phyloP scores from a whole-genome alignment of 345 rosid species.

The Atalantia buxifolia region DNA sequence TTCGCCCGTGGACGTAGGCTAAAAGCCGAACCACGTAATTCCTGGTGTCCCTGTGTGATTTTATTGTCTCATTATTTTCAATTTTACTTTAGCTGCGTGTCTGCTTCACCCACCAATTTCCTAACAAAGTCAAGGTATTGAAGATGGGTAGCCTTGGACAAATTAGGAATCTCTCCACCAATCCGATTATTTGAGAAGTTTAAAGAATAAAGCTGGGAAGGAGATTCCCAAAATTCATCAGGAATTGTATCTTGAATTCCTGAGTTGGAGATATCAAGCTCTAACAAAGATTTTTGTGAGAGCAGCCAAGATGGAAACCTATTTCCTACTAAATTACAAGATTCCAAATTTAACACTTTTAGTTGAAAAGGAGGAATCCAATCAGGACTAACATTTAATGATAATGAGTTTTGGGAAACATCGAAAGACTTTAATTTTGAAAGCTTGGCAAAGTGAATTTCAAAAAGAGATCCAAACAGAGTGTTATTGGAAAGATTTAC shows the following conservation, averaged over 20 bases:
- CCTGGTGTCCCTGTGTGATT: too few species aligned
- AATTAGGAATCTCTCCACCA: conserved; percentile 23
- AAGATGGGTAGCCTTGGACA: not conserved
- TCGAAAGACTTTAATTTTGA: not conserved
- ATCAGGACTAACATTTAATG: not conserved
- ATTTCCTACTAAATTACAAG: not conserved
- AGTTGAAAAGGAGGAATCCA: not conserved
- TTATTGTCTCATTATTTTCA: too few species aligned
- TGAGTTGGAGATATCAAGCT: not conserved
- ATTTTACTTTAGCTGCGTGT: too few species aligned
- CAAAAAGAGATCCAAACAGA: conserved; percentile 14
- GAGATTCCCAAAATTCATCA: not conserved
- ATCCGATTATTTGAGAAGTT: conserved; percentile 31
- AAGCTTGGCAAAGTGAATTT: not conserved
- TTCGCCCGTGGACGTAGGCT: too few species aligned
- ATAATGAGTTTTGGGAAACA: not conserved
- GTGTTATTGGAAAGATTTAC: conserved; percentile 6
- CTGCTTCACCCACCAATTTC: too few species aligned
- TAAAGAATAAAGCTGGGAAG: not conserved
- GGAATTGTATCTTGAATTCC: not conserved
- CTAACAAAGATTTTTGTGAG: not conserved
- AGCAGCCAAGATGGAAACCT: not conserved
- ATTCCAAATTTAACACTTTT: not conserved
- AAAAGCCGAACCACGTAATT: too few species aligned
- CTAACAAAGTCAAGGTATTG: conserved; percentile 23